Conservation (phyloP, 495 filamentous ascomycete genomes). For the Xylaria venustula region DNA sequence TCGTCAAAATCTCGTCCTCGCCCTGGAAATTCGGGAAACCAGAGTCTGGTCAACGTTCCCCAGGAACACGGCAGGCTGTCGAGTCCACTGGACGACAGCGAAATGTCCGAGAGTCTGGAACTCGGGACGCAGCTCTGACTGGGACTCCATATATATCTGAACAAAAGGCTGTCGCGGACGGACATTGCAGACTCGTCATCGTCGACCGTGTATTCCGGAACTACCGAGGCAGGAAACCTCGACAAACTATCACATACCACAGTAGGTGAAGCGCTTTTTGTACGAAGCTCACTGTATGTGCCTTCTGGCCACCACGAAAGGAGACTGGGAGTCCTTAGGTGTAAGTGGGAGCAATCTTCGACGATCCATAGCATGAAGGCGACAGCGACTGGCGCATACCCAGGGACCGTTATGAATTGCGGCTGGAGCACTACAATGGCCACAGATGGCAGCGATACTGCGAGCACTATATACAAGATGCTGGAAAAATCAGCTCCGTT, state of each 20-base stretch:
- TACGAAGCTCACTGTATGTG: not conserved
- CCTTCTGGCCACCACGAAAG: not conserved
- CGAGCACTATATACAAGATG: not conserved
- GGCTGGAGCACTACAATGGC: not conserved
- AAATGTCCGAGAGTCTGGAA: constrained; percentile 25
- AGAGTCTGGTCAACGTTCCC: constrained; percentile 21
- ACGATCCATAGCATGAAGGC: constrained; percentile 9
- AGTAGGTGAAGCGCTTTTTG: not conserved
- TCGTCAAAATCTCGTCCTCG: not conserved
- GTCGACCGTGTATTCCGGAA: not conserved
- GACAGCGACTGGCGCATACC: constrained; percentile 2
- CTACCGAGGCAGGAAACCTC: constrained; percentile 3
- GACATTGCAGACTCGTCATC: not conserved
- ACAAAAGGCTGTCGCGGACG: constrained; percentile 6
- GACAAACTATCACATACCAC: not conserved
- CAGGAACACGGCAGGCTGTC: constrained; percentile 26
- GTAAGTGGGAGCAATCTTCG: constrained; percentile 5
- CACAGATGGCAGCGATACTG: not conserved
- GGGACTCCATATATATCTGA: constrained; percentile 10
- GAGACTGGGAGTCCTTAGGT: not conserved
- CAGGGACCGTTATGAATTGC: not conserved
- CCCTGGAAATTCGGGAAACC: constrained; percentile 16
- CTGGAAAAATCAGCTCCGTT: not conserved
- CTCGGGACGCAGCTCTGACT: constrained; percentile 15
- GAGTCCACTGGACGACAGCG: constrained; percentile 8